phyloP scores from a whole-genome alignment of 1,284 basidiomycete species.

The Puccinia hordei region DNA sequence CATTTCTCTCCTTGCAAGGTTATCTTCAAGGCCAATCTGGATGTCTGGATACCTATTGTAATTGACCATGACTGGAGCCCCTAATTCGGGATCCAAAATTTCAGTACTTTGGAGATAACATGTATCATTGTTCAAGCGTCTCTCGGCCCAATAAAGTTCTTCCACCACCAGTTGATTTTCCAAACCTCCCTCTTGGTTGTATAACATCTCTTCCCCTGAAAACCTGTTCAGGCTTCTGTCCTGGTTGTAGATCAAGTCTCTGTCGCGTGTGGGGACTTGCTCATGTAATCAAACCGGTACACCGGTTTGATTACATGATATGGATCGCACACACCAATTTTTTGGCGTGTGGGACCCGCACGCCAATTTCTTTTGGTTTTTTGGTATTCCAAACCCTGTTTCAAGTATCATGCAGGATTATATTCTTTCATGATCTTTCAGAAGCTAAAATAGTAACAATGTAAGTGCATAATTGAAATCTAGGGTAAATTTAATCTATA shows the following conservation, averaged over 20 bases:
- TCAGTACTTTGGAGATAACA: not conserved
- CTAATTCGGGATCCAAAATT: not conserved
- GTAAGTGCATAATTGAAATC: too few species aligned
- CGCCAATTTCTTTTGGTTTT: too few species aligned
- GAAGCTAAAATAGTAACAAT: too few species aligned
- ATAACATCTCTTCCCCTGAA: not conserved
- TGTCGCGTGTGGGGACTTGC: too few species aligned
- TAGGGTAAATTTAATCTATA: too few species aligned
- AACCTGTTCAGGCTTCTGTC: not conserved
- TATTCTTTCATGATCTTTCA: too few species aligned
- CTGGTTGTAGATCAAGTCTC: slow-evolving; percentile 1
- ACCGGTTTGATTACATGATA: too few species aligned
- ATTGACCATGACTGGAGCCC: not conserved
- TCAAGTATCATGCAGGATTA: too few species aligned
- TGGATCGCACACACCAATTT: too few species aligned
- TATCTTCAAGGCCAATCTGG: not conserved
- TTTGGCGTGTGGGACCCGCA: too few species aligned
- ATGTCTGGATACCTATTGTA: not conserved
- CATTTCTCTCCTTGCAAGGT: not conserved
- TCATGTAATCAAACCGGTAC: too few species aligned
- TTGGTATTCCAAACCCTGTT: too few species aligned
- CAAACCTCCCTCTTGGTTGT: slow-evolving; percentile 1
- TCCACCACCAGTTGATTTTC: not conserved
- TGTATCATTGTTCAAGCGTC: slow-evolving; percentile 1
- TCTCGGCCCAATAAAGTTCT: not conserved